A percentile compares a stretch with the other conserved stretches of the same genome.
Evolutionary conservation across 202 grass and related monocot species (phyloP).

Genomic region (Setaria viridis): DNA sequence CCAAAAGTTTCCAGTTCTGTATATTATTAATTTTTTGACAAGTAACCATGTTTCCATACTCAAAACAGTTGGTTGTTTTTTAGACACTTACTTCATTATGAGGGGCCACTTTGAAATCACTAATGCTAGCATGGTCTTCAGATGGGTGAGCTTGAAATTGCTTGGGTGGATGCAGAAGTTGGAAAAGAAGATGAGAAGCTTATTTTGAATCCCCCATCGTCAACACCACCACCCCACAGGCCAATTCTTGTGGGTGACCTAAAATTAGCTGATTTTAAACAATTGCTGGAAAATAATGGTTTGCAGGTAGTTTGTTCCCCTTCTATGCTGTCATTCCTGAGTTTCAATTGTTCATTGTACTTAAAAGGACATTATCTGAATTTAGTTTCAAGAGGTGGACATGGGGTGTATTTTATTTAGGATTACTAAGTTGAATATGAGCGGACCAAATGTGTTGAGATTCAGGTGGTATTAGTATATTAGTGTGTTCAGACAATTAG

Average conservation of each 20-base stretch:
- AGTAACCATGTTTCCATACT: background rate
- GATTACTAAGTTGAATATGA: background rate
- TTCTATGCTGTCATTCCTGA: background rate
- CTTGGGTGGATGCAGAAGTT: slow-evolving; percentile 78
- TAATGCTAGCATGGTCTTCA: slow-evolving; percentile 36
- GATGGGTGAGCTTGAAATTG: slow-evolving; percentile 82
- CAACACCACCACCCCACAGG: slow-evolving; percentile 59
- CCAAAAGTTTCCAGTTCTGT: background rate
- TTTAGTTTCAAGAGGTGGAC: background rate
- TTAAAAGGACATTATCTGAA: background rate
- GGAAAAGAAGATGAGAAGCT: slow-evolving; percentile 68
- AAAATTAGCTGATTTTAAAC: slow-evolving; percentile 89
- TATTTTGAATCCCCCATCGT: slow-evolving; percentile 57
- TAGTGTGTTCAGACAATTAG: background rate
- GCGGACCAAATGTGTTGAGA: background rate
- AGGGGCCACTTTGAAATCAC: background rate
- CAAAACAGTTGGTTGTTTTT: background rate
- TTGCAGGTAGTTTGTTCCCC: slow-evolving; percentile 50
- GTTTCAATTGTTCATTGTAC: background rate
- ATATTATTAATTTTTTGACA: no score
- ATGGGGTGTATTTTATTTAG: background rate
- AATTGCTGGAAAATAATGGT: slow-evolving; percentile 69
- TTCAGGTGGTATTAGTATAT: background rate
- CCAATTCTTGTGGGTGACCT: slow-evolving; percentile 77
- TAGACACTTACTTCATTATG: background rate